Base-by-base conservation (phyloP, 306 rosid genomes). In the Nissolia schottii region DNA sequence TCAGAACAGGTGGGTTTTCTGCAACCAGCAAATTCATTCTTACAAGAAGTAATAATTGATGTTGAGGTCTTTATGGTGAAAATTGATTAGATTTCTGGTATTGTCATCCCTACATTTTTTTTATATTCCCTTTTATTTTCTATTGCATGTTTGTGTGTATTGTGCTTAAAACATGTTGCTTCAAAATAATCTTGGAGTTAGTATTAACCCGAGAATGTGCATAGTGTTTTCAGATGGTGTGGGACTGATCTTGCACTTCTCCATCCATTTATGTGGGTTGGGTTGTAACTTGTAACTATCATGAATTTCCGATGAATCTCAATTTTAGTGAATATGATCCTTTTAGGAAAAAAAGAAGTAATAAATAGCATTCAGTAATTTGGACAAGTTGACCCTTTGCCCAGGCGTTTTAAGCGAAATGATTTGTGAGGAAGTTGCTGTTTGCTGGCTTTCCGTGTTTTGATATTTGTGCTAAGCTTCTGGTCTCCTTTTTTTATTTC, bases 1-100 rank as follows among this genome's bases (percentile, higher is more conserved):
- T 86, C 92, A 43, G 98, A 94, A 80, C 98, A 89, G 87, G 98
- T 87, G 75, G 75, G 32, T 19, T 72, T 70, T 53, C 72, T 65
- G 45, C 58, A 27, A 75, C 59, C 49, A 67, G 62, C 76, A 67
- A 71, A 59, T 59, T 38, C 51, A 8, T 48, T 57, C 51, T 24
- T 28, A 56, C 49, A 28, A 16, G 31, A 62, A 63, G 5, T 69
- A 37, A 49, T 63, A 63, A 54, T 46, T 55, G 50, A 53, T 63
- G 49, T 50, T 15, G 7, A 45, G 55, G 19, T 45, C 31, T n/a
- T 51, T 14, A 64, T 63, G 37, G 31, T 64, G 34, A 62, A 40
- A 59, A 49, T 24, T 50, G 8, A 5, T 18, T 41, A 34, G 60
- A 37, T 77, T 67, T 77, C 64, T 73, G 80, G 67, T 67, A 60